Percentiles rank a stretch among this genome's conserved stretches.
Conservation (phyloP, 2,329 filamentous ascomycete species). For the Penicillium sumatraense region DNA sequence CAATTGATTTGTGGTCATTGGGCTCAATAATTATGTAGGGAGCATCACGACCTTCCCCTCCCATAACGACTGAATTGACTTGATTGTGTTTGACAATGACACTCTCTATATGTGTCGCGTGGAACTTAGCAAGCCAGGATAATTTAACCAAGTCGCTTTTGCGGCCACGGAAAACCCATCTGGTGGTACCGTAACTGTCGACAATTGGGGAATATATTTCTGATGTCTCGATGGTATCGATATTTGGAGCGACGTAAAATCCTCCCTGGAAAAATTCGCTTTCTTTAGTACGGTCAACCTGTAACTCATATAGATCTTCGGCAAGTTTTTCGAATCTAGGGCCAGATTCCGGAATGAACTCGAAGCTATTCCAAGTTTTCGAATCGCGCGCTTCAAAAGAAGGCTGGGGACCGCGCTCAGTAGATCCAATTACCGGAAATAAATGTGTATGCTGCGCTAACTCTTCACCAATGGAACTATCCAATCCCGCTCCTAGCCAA, state of each 20-base stretch:
- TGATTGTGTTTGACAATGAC: neutral
- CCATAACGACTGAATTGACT: neutral
- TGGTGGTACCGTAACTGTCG: neutral
- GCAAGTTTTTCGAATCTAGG: neutral
- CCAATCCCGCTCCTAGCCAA: neutral
- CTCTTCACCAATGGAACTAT: neutral
- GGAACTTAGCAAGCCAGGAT: slow-evolving; percentile 4
- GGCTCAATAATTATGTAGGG: slow-evolving; percentile 4
- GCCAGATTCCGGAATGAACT: neutral
- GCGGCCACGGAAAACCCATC: slow-evolving; percentile 3
- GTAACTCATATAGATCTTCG: slow-evolving; percentile 3
- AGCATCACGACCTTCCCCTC: neutral
- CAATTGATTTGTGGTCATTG: neutral
- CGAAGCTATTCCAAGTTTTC: neutral
- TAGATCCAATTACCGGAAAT: neutral
- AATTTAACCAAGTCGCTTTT: neutral
- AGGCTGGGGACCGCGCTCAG: neutral
- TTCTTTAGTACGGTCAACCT: neutral
- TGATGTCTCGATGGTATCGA: neutral
- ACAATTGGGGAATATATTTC: neutral
- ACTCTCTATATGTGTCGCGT: neutral
- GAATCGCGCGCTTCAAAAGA: neutral
- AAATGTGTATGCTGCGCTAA: neutral
- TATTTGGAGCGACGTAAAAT: neutral
- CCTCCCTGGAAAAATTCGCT: neutral